Base-by-base conservation (phyloP, 2,329 filamentous ascomycete genomes). In the Nannizziopsis arthrosporioides region DNA sequence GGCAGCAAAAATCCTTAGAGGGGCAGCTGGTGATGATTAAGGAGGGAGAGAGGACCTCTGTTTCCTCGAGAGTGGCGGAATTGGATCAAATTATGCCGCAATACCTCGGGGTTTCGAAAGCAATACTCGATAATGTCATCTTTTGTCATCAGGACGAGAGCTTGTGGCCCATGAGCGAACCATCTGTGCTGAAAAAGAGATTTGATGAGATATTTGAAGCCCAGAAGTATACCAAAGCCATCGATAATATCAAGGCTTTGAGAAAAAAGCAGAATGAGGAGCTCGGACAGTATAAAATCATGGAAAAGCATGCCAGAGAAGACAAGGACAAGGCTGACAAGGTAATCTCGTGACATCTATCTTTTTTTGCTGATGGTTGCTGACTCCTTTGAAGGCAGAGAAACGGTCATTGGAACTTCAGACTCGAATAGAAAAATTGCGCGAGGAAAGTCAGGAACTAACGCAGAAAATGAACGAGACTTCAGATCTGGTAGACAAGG, bases 131-230 rank as follows among this genome's bases (percentile, higher is more conserved):
- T 56, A 84, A 84, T 50, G 92, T 98, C 63, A 95, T 98, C 56
- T 98, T 98, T 68, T 98, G 92, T 63, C 92, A 98, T 61, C 92
- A 98, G 62, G 92, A 98, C 63, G 92, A 98, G 56, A 95, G 90
- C 19, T 68, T 96, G 22, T 98, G 92, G 92, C 92, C 92, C 0
- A 81, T 98, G 75, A 93, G 87, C 61, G 86, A 94, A 59, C 87
- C 92, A 0, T 72, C 78, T 0, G 79, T 78, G 0, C 72, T 98
- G 44, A 98, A 98, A 68, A 93, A 93, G 65, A 84, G 82, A 45
- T 98, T 98, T 52, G 92, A 98, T 61, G 87, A 94, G 62, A 98
- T 98, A 9, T 98, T 98, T 56, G 92, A 96, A 67, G 92, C 92
- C 1, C 74, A 86, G 67, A 95, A 94, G 63, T 98, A 96, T 66